phyloP scores from a whole-genome alignment of 768 basidiomycete genomes.

The Chlorophyllum brunneum region DNA sequence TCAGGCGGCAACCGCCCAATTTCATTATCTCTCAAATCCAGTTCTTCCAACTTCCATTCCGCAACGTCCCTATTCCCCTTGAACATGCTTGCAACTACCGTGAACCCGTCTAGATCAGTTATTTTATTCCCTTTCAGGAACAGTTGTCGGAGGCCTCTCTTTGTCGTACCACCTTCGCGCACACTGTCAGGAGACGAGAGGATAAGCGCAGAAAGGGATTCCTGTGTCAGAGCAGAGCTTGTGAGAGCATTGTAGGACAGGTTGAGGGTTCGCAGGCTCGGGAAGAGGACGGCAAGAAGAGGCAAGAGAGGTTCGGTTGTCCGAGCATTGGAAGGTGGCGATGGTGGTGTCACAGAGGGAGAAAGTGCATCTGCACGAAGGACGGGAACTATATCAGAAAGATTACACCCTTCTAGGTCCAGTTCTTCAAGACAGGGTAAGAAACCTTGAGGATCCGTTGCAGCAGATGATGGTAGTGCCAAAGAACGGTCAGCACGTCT shows the following conservation, averaged over 20 bases:
- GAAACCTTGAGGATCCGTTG: slow-evolving; percentile 31
- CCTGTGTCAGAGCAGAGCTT: slow-evolving; percentile 44
- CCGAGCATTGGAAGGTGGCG: slow-evolving; percentile 29
- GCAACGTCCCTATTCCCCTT: slow-evolving; percentile 58
- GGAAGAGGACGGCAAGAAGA: slow-evolving; percentile 63
- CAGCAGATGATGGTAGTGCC: slow-evolving; percentile 39
- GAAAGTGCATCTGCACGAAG: slow-evolving; percentile 27
- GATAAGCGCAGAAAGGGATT: slow-evolving; percentile 46
- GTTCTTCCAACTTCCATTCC: slow-evolving; percentile 75
- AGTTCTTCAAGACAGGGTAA: slow-evolving; percentile 74
- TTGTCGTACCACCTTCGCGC: slow-evolving; percentile 14
- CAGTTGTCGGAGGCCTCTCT: slow-evolving; percentile 61
- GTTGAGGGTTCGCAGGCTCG: slow-evolving; percentile 63
- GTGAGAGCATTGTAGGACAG: slow-evolving; percentile 74
- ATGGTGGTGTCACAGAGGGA: slow-evolving; percentile 24
- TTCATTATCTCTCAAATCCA: slow-evolving; percentile 82
- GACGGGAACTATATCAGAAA: slow-evolving; percentile 56
- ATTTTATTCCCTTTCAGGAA: slow-evolving; percentile 68
- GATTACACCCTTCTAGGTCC: slow-evolving; percentile 66
- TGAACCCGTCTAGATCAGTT: slow-evolving; percentile 57
- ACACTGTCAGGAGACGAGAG: slow-evolving; percentile 33
- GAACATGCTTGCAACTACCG: slow-evolving; percentile 57
- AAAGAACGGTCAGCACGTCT: slow-evolving; percentile 67
- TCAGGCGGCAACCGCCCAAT: slow-evolving; percentile 65
- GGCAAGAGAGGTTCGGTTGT: slow-evolving; percentile 53